phyloP scores from a whole-genome alignment of 257 asterid species.

The Capsicum chinense region DNA sequence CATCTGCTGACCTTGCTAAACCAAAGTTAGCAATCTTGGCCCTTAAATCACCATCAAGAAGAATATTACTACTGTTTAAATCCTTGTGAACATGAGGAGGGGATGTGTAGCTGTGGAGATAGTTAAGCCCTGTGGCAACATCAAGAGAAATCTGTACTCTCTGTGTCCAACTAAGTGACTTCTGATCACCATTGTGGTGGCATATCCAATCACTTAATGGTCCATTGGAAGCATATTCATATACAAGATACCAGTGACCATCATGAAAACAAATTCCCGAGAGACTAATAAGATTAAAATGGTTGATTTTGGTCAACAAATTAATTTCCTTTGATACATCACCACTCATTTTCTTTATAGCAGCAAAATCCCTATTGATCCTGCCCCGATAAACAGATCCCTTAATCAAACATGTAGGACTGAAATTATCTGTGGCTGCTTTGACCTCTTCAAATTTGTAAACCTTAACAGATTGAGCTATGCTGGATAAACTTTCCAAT shows the following conservation, averaged over 20 bases:
- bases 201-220: constrained; percentile 61
- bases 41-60: constrained; percentile 66
- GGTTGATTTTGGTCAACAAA: constrained; percentile 78
- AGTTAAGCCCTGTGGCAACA: constrained; percentile 78
- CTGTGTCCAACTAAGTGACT: constrained; percentile 56
- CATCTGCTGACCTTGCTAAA: constrained; percentile 73
- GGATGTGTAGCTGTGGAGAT: constrained; percentile 77
- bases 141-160: constrained; percentile 75
- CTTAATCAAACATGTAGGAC: constrained; percentile 52
- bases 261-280: constrained; percentile 78
- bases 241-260: constrained; percentile 84
- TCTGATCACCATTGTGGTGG: constrained; percentile 28
- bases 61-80: constrained; percentile 65
- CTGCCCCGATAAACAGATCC: constrained; percentile 81
- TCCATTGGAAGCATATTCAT: constrained; percentile 82
- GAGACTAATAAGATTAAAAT: constrained; percentile 80
- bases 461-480: constrained; percentile 70
- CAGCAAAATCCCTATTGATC: constrained; percentile 83
- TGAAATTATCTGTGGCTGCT: constrained; percentile 68
- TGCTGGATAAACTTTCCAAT: constrained; percentile 62
- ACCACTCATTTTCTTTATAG: constrained; percentile 84
- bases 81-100: constrained; percentile 89
- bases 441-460: constrained; percentile 66
- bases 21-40: constrained; percentile 77
- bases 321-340: constrained; percentile 79